Evolutionary conservation across 2,329 filamentous ascomycete species (phyloP), one percentile per base, ranked within the genome.

Genomic region (Cladophialophora bantiana): DNA sequence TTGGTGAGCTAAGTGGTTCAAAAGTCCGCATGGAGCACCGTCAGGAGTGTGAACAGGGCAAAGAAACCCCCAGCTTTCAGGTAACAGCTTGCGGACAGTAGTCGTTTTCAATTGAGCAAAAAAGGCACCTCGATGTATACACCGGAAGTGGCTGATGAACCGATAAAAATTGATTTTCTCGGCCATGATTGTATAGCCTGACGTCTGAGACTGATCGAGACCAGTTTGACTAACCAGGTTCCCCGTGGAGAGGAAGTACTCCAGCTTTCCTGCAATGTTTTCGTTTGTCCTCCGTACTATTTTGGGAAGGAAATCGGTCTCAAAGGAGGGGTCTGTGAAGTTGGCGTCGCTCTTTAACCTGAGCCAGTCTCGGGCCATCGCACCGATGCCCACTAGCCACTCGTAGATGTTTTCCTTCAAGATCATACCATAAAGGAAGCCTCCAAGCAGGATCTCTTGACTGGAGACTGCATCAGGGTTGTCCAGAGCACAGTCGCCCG

Each of bases 91-190:
- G 82, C 95, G 88, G 59, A 99, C 95, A 0, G 95, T 95, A 0
- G 95, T 99, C 0, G 95, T 99, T 81, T 97, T 98, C 71, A 99
- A 82, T 77, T 98, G 92, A 3, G 95, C 95, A 78, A 99, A 99
- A 86, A 99, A 99, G 77, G 93, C 95, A 84, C 95, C 95, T 88
- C 95, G 89, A 82, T 99, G 95, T 65, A 99, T 93, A 93, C 97
- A 97, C 72, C 95, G 91, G 86, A 99, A 99, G 79, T 99, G 95
- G 79, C 92, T 95, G 82, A 99, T 96, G 82, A 98, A 99, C 74
- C 95, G 92, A 75, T 96, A 88, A 78, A 98, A 99, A 82, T 99
- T 99, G 77, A 99, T 94, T 85, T 98, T 98, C 78, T 99, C 95
- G 2, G 95, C 95, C 59, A 98, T 94, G 59, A 99, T 93, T 0